Conservation (phyloP, 768 basidiomycete species). For the Peribolospora kevripleyi region DNA sequence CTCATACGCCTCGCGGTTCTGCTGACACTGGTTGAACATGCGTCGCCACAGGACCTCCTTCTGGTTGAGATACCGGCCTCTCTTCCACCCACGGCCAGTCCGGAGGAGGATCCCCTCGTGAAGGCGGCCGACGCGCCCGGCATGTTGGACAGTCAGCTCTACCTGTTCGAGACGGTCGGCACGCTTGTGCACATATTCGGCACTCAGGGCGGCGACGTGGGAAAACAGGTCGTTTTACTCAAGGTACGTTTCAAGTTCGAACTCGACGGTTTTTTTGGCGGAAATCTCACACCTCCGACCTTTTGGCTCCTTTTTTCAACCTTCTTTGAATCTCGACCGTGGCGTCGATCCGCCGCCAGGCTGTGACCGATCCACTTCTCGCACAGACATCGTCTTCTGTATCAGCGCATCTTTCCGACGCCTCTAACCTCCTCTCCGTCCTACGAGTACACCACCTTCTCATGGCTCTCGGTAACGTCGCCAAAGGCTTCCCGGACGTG, state of each 20-base stretch:
- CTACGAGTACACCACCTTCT: constrained; percentile 75
- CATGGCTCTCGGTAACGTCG: constrained; percentile 79
- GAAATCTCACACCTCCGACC: too few species aligned
- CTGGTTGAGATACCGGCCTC: constrained; percentile 35
- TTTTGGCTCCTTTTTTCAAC: too few species aligned
- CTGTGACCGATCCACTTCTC: constrained; percentile 59
- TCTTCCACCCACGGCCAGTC: constrained; percentile 50
- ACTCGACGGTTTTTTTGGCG: not conserved
- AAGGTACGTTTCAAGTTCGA: constrained; percentile 6
- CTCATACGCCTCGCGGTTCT: not conserved
- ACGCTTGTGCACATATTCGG: constrained; percentile 55
- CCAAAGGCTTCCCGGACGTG: constrained; percentile 89
- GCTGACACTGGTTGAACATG: constrained; percentile 20
- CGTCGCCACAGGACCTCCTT: constrained; percentile 37
- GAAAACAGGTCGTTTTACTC: constrained; percentile 38
- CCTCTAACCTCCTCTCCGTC: constrained; percentile 45
- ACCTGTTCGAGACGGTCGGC: constrained; percentile 80
- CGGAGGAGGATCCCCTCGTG: constrained; percentile 37
- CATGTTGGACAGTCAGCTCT: constrained; percentile 69
- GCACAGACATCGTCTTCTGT: constrained; percentile 20
- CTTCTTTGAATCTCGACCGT: not conserved
- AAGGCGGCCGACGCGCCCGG: constrained; percentile 53
- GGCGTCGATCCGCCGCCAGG: constrained; percentile 21
- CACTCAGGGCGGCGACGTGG: constrained; percentile 19
- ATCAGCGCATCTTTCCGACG: constrained; percentile 25